These are phyloP conservation scores for Phytophthora sp. DNA, from an alignment of 352 stramenopile genomes.

Conservation along the genomic window DNA sequence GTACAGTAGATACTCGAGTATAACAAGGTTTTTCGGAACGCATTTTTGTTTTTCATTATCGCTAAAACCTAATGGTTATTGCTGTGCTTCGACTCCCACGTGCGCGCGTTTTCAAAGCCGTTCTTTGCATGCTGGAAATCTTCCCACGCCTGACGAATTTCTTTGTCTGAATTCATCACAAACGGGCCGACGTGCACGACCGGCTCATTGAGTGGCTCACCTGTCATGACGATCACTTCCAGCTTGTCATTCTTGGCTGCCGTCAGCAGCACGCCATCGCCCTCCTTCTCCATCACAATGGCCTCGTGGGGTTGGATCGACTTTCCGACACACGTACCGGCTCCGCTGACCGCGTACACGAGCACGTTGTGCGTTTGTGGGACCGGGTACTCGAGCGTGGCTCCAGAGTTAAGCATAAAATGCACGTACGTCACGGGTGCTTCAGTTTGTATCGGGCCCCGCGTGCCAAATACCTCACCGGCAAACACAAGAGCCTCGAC, in stretches of 20 bases:
- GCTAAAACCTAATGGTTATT: neutral
- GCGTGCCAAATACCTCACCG: slow-evolving; percentile 50
- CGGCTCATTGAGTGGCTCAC: slow-evolving; percentile 62
- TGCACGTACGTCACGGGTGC: slow-evolving; percentile 61
- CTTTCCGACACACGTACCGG: slow-evolving; percentile 32
- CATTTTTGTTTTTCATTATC: neutral
- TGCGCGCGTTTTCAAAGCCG: slow-evolving; percentile 61
- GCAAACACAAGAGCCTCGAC: slow-evolving; percentile 62
- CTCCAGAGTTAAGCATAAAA: slow-evolving; percentile 45
- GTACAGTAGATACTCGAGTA: too few relatives aligned
- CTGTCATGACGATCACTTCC: slow-evolving; percentile 61
- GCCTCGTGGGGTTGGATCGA: slow-evolving; percentile 48
- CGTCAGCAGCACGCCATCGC: slow-evolving; percentile 54
- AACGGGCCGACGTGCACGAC: slow-evolving; percentile 71
- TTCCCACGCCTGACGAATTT: slow-evolving; percentile 50
- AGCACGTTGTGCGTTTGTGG: slow-evolving; percentile 49
- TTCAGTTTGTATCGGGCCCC: slow-evolving; percentile 49
- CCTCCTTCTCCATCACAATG: slow-evolving; percentile 57
- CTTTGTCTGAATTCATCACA: slow-evolving; percentile 58
- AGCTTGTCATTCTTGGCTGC: slow-evolving; percentile 36
- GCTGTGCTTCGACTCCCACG: slow-evolving; percentile 47
- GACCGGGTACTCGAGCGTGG: slow-evolving; percentile 49
- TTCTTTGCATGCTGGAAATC: slow-evolving; percentile 54
- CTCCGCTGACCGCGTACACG: slow-evolving; percentile 46
- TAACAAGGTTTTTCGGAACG: too few relatives aligned